A percentile compares a stretch with the other conserved stretches of the same genome.
Conservation (phyloP, 164 flowering plant species). For the Houttuynia cordata region DNA sequence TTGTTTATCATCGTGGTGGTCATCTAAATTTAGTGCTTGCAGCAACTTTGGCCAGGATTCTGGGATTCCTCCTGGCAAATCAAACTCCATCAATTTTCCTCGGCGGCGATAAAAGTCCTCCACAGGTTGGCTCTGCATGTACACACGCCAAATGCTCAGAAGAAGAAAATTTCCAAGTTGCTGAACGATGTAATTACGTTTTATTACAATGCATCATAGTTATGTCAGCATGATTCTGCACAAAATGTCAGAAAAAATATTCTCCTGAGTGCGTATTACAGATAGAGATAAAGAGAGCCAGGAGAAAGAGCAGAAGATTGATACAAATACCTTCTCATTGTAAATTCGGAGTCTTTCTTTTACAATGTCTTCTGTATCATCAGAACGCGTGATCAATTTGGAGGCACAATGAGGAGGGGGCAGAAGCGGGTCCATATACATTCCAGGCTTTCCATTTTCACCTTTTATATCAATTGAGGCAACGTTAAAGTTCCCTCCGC, state of each 20-base stretch:
- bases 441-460: constrained; percentile 63
- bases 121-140: constrained; percentile 70
- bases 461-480: constrained; percentile 67
- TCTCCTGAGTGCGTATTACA: no score
- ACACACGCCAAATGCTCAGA: not conserved
- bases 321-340: constrained; percentile 50
- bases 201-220: no score
- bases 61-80: constrained; percentile 96
- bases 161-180: no score
- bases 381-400: constrained; percentile 79
- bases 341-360: constrained; percentile 72
- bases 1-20: constrained; percentile 39
- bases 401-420: constrained; percentile 76
- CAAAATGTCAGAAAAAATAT: no score
- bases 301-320: not conserved
- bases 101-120: constrained; percentile 72
- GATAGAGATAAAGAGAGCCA: not conserved
- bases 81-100: constrained; percentile 73
- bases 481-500: constrained; percentile 71
- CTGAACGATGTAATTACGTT: no score
- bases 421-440: constrained; percentile 85
- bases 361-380: constrained; percentile 79
- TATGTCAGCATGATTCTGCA: no score
- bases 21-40: constrained; percentile 66
- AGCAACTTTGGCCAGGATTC: constrained; percentile 92